Evolutionary conservation across 75 land plant genomes (phyloP).

Genomic region (Pinus tabuliformis): DNA sequence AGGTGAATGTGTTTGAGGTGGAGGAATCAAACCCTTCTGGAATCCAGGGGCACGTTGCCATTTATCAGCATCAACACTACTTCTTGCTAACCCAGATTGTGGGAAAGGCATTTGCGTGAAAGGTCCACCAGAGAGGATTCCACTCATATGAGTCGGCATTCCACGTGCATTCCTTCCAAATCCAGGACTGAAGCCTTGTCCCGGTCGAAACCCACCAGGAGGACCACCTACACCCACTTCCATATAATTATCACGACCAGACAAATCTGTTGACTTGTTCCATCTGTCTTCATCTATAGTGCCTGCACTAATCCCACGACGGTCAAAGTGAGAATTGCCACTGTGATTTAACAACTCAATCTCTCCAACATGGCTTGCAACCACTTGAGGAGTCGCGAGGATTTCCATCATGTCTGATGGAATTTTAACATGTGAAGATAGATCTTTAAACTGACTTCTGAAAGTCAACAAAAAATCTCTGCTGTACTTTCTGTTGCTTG

Average conservation of each 20-base stretch:
- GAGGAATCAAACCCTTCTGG: conserved; percentile 78
- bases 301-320: conserved; percentile 30
- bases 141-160: conserved; percentile 6
- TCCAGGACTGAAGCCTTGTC: conserved; percentile 52
- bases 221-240: conserved; percentile 31
- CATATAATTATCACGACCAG: conserved; percentile 26
- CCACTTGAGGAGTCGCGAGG: conserved; percentile 22
- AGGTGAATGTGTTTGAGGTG: conserved; percentile 20
- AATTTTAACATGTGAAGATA: conserved; percentile 69
- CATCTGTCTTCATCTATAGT: conserved; percentile 65
- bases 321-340: conserved; percentile 46
- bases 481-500: conserved; percentile 55
- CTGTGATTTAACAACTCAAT: conserved; percentile 28
- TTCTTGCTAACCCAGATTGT: conserved; percentile 41
- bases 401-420: conserved; percentile 50
- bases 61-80: conserved; percentile 66
- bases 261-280: conserved; percentile 42
- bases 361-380: conserved; percentile 31
- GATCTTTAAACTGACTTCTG: conserved; percentile 42
- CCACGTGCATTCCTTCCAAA: conserved; percentile 42
- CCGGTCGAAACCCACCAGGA: conserved; percentile 44
- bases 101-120: conserved; percentile 28
- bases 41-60: conserved; percentile 50
- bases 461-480: conserved; percentile 81
- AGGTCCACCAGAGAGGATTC: too few species aligned